These are phyloP conservation scores for Trichophyton equinum DNA, from an alignment of 2,329 filamentous ascomycete genomes.

Conservation along the genomic window DNA sequence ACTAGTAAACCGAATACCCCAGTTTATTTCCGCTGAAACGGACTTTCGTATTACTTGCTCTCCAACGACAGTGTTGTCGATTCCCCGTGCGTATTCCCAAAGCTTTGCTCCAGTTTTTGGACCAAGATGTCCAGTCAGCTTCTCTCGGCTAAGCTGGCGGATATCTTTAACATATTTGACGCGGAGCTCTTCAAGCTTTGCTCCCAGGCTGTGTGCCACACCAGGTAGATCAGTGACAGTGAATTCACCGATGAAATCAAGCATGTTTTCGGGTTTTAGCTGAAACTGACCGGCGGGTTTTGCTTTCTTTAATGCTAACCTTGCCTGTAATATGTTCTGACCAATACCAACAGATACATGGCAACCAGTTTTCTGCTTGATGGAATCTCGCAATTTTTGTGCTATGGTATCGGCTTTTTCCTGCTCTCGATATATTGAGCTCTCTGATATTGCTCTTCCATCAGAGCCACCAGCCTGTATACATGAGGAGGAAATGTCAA, in stretches of 20 bases:
- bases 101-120: constrained; percentile 88
- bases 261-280: constrained; percentile 65
- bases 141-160: constrained; percentile 62
- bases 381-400: constrained; percentile 49
- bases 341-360: constrained; percentile 89
- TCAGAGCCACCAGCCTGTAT: constrained; percentile 53
- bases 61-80: constrained; percentile 75
- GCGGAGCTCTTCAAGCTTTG: constrained; percentile 77
- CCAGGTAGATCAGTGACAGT: constrained; percentile 74
- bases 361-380: constrained; percentile 67
- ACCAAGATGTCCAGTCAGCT: constrained; percentile 58
- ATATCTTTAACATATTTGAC: constrained; percentile 75
- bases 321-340: constrained; percentile 78
- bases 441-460: constrained; percentile 53
- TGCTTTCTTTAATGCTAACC: constrained; percentile 76
- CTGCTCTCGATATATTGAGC: constrained; percentile 64
- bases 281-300: constrained; percentile 92
- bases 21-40: constrained; percentile 93
- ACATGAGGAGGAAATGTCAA: constrained; percentile 67
- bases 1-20: constrained; percentile 89
- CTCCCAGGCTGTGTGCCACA: constrained; percentile 79
- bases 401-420: constrained; percentile 63
- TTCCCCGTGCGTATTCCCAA: constrained; percentile 78
- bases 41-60: constrained; percentile 80
- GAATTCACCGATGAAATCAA: constrained; percentile 64